These are phyloP conservation scores for Cicer arietinum DNA, from an alignment of 306 rosid genomes.

Conservation along the genomic window DNA sequence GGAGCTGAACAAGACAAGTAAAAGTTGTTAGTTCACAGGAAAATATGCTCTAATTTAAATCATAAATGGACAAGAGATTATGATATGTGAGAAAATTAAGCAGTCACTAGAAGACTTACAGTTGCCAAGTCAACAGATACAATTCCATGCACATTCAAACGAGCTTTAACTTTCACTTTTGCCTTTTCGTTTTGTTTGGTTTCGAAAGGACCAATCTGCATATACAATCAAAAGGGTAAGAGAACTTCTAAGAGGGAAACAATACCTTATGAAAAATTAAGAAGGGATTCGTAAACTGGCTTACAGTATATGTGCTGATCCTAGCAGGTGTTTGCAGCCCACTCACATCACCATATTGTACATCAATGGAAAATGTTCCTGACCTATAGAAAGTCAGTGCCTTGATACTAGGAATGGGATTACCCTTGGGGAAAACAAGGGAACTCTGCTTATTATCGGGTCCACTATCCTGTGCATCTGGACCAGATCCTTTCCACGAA, in stretches of 20 bases:
- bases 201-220: conserved; percentile 93
- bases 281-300: conserved; percentile 14
- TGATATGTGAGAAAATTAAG: background rate
- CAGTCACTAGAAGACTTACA: conserved; percentile 55
- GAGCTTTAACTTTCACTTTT: conserved; percentile 81
- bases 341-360: conserved; percentile 62
- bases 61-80: conserved; percentile 7
- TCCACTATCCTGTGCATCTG: conserved; percentile 71
- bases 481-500: conserved; percentile 85
- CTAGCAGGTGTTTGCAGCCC: conserved; percentile 68
- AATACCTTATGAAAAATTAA: background rate
- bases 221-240: conserved; percentile 22
- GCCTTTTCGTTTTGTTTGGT: conserved; percentile 62
- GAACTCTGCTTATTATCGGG: conserved; percentile 64
- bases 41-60: background rate
- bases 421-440: conserved; percentile 82
- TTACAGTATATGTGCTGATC: conserved; percentile 86
- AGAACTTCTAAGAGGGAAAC: background rate
- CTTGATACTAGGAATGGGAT: conserved; percentile 79
- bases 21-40: background rate
- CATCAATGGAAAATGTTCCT: conserved; percentile 82
- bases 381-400: conserved; percentile 81
- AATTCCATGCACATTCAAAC: conserved; percentile 87
- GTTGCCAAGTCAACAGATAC: conserved; percentile 75
- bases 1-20: conserved; percentile 51